Conservation (phyloP, 345 rosid species). For the Eucalyptus grandis region DNA sequence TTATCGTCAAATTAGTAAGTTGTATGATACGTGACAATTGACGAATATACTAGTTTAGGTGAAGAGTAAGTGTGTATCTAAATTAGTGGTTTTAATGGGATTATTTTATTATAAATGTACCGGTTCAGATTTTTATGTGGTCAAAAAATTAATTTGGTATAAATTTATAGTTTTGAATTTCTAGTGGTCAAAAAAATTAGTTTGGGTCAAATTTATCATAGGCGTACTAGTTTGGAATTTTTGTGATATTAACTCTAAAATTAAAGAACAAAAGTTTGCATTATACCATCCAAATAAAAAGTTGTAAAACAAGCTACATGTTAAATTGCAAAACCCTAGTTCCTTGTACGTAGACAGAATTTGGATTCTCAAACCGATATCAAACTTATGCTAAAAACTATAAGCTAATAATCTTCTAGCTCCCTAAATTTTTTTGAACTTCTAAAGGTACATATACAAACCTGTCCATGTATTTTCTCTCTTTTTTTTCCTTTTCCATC, state of each 20-base stretch:
- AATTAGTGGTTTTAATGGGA: no score
- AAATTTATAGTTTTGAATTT: no score
- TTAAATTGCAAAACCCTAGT: background rate
- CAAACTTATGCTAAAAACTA: background rate
- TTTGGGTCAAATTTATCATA: no score
- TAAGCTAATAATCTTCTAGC: background rate
- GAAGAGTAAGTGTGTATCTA: no score
- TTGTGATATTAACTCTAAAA: no score
- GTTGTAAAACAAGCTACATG: background rate
- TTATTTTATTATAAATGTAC: no score
- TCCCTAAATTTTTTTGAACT: background rate
- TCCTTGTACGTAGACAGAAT: background rate
- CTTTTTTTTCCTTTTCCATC: background rate
- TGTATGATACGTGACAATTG: no score
- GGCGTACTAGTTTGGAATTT: accelerated
- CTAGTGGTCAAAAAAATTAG: no score
- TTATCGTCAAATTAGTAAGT: no score
- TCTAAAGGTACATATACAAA: background rate
- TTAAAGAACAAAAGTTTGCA: background rate
- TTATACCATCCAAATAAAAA: background rate
- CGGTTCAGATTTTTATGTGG: no score
- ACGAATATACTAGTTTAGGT: no score
- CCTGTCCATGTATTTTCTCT: background rate
- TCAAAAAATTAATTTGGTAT: no score
- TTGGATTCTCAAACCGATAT: background rate